phyloP scores from a whole-genome alignment of 306 rosid genomes.

The Cucumis melo region DNA sequence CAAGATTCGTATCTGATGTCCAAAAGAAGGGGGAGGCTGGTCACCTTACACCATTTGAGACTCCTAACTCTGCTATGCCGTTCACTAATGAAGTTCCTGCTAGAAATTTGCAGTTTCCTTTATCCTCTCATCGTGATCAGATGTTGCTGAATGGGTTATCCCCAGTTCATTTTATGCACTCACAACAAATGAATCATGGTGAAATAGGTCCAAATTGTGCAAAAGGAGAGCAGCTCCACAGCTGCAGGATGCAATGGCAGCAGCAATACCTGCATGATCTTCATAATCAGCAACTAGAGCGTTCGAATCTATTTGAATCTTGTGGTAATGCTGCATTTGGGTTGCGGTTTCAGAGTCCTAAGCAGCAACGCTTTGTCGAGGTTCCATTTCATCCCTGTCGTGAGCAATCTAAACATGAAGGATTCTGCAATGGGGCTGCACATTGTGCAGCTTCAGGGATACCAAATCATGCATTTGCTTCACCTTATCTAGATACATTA shows the following conservation, averaged over 20 bases:
- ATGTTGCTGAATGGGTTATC: slow-evolving; percentile 14
- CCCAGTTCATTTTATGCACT: slow-evolving; percentile 10
- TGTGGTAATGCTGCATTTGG: slow-evolving; percentile 11
- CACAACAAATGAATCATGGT: slow-evolving; percentile 19
- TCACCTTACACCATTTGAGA: slow-evolving; percentile 7
- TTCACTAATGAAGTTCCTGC: slow-evolving; percentile 10
- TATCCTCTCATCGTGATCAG: slow-evolving; percentile 21
- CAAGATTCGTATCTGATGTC: slow-evolving; percentile 4
- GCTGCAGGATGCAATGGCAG: slow-evolving; percentile 15
- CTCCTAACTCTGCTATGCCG: slow-evolving; percentile 12
- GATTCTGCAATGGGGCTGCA: slow-evolving; percentile 12
- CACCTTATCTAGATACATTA: slow-evolving; percentile 6
- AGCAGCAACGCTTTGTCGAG: slow-evolving; percentile 23
- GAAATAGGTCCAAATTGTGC: slow-evolving; percentile 25
- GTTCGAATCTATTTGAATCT: slow-evolving; percentile 17
- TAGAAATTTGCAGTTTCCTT: slow-evolving; percentile 26
- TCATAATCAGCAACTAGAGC: slow-evolving; percentile 20
- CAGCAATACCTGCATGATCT: slow-evolving; percentile 22
- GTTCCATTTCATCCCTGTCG: slow-evolving; percentile 17
- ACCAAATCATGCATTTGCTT: slow-evolving; percentile 12
- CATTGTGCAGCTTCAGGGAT: slow-evolving; percentile 12
- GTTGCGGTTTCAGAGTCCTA: slow-evolving; percentile 5
- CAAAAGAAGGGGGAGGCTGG: slow-evolving; percentile 6
- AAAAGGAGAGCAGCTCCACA: slow-evolving; percentile 16
- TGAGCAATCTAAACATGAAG: slow-evolving; percentile 16